Evolutionary conservation across 23 red algal genomes (phyloP).

Genomic region (Cyanidioschyzon merolae): DNA sequence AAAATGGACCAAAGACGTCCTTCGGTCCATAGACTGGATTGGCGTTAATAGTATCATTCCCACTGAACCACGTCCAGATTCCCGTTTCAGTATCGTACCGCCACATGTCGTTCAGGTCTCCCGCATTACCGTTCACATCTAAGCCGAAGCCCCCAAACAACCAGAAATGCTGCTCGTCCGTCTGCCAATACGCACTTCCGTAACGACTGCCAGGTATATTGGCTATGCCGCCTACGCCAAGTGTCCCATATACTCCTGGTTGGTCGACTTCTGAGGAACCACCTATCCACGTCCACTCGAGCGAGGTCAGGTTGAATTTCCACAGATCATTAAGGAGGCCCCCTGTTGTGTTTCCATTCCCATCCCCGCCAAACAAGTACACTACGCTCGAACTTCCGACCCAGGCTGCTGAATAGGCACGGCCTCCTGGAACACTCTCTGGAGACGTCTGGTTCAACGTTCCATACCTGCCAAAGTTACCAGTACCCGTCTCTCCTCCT

Average conservation of each 20-base stretch:
- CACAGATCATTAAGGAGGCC: not conserved
- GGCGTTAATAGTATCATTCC: conserved; percentile 2
- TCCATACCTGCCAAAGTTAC: not conserved
- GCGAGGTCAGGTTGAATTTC: not conserved
- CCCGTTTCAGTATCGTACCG: not conserved
- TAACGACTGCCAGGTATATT: not conserved
- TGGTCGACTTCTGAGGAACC: not conserved
- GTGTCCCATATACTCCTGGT: not conserved
- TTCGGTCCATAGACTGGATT: not conserved
- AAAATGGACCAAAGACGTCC: not conserved
- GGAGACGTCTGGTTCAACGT: not conserved
- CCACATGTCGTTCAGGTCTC: conserved; percentile 8
- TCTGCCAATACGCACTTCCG: not conserved
- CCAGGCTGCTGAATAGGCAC: not conserved
- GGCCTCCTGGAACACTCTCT: not conserved
- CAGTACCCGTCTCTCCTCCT: not conserved
- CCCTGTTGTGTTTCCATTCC: not conserved
- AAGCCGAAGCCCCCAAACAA: not conserved
- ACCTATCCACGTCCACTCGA: not conserved
- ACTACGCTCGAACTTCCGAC: not conserved
- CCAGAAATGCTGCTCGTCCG: not conserved
- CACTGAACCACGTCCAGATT: not conserved
- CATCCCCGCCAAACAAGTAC: not conserved
- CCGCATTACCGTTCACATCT: not conserved
- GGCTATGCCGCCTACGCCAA: not conserved